Conservation (phyloP, 495 filamentous ascomycete genomes). For the Penicillium verhagenii region DNA sequence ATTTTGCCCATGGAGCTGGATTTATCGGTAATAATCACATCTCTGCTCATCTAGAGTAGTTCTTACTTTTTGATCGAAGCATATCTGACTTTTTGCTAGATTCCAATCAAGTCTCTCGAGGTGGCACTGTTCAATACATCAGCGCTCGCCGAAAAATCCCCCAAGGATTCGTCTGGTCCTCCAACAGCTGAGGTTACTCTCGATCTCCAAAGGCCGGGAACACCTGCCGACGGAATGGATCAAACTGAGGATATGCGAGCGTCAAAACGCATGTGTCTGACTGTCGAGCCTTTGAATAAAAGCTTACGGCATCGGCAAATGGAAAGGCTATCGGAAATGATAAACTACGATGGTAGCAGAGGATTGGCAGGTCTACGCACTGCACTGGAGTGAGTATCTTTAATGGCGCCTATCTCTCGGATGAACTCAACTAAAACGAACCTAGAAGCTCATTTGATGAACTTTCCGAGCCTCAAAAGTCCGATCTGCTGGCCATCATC, state of each 20-base stretch:
- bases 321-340: background rate
- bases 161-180: background rate
- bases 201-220: conserved; percentile 8
- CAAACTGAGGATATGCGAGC: conserved; percentile 15
- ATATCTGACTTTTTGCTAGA: conserved; percentile 25
- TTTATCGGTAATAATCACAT: conserved; percentile 28
- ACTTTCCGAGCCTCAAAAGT: conserved; percentile 30
- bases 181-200: background rate
- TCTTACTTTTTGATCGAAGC: background rate
- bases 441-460: conserved; percentile 24
- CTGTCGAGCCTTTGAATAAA: background rate
- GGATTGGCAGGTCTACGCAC: conserved; percentile 25
- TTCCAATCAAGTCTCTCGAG: conserved; percentile 19
- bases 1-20: conserved; percentile 15
- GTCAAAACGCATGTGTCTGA: conserved; percentile 29
- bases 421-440: conserved; percentile 8
- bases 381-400: conserved; percentile 33
- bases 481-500: conserved; percentile 33
- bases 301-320: conserved; percentile 21
- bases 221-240: conserved; percentile 5
- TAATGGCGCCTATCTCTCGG: background rate
- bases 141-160: background rate
- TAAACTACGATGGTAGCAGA: background rate
- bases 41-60: background rate
- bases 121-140: conserved; percentile 2